These are phyloP conservation scores for Hypsizygus ulmarius DNA, from an alignment of 1,284 basidiomycete genomes.

Conservation along the genomic window DNA sequence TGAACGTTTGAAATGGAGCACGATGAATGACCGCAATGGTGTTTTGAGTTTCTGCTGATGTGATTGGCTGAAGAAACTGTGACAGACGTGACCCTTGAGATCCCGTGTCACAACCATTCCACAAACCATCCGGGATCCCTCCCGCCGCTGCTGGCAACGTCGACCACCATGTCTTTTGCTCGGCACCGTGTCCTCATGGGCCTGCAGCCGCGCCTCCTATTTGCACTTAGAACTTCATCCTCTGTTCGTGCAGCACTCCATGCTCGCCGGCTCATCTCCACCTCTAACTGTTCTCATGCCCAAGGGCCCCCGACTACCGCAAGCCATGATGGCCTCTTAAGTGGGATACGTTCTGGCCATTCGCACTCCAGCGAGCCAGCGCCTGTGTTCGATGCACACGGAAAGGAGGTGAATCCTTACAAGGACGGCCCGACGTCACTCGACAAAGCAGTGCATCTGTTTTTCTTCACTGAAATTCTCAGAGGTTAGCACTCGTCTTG, in stretches of 20 bases:
- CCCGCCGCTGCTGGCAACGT: conserved; percentile 37
- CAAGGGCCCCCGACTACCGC: conserved; percentile 23
- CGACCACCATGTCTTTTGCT: conserved; percentile 51
- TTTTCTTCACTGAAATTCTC: conserved; percentile 99
- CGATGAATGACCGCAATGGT: conserved; percentile 11
- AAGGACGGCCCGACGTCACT: conserved; percentile 82
- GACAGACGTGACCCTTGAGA: conserved; percentile 36
- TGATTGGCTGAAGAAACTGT: conserved; percentile 48
- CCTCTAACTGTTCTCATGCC: conserved; percentile 36
- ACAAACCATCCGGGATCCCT: conserved; percentile 19
- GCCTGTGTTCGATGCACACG: conserved; percentile 39
- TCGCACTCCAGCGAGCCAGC: conserved; percentile 25
- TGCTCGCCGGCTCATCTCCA: conserved; percentile 47
- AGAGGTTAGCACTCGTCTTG: conserved; percentile 61
- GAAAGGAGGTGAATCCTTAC: conserved; percentile 63
- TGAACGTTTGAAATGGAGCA: conserved; percentile 11
- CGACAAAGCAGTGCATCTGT: conserved; percentile 94
- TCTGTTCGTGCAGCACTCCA: conserved; percentile 37
- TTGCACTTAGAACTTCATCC: conserved; percentile 22
- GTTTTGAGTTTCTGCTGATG: conserved; percentile 37
- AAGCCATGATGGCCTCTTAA: conserved; percentile 34
- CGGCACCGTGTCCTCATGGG: conserved; percentile 36
- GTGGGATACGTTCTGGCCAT: conserved; percentile 37
- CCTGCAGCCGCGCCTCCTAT: conserved; percentile 33
- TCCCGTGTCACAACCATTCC: conserved; percentile 35